phyloP scores from a whole-genome alignment of 352 stramenopile genomes.

The Thalassiosira pacifica region DNA sequence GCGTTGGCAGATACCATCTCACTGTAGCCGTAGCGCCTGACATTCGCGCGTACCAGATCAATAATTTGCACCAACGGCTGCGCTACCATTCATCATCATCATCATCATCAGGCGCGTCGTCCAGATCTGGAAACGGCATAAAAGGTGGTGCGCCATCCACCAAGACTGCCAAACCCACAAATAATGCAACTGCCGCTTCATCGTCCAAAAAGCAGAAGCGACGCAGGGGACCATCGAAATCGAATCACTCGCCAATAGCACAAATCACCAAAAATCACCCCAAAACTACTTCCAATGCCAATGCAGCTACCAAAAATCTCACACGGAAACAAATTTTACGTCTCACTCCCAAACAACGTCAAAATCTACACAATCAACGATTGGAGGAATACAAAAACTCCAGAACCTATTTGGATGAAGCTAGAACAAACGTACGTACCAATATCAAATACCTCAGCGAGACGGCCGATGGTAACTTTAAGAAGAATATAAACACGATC shows the following conservation, averaged over 20 bases:
- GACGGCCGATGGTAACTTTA: constrained; percentile 39
- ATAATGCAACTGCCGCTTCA: no score
- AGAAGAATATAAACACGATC: constrained; percentile 49
- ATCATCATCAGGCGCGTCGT: no score
- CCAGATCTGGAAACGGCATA: no score
- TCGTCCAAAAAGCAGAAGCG: neutral
- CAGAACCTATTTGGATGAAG: constrained; percentile 22
- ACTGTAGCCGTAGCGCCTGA: no score
- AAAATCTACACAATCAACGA: constrained; percentile 9
- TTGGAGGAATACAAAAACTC: constrained; percentile 21
- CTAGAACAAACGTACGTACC: constrained; percentile 41
- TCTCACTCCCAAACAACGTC: constrained; percentile 42
- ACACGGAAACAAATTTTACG: constrained; percentile 49
- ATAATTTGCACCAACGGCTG: no score
- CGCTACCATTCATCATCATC: no score
- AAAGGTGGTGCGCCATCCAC: no score
- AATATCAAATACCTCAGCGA: constrained; percentile 45
- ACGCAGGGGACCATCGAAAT: no score
- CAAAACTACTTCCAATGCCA: neutral
- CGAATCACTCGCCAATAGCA: neutral
- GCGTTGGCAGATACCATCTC: no score
- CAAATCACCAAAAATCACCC: constrained; percentile 1
- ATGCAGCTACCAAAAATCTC: neutral
- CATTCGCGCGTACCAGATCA: no score
- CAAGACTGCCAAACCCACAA: no score